These are phyloP conservation scores for Canariomyces notabilis DNA, from an alignment of 2,329 filamentous ascomycete genomes.

Conservation along the genomic window DNA sequence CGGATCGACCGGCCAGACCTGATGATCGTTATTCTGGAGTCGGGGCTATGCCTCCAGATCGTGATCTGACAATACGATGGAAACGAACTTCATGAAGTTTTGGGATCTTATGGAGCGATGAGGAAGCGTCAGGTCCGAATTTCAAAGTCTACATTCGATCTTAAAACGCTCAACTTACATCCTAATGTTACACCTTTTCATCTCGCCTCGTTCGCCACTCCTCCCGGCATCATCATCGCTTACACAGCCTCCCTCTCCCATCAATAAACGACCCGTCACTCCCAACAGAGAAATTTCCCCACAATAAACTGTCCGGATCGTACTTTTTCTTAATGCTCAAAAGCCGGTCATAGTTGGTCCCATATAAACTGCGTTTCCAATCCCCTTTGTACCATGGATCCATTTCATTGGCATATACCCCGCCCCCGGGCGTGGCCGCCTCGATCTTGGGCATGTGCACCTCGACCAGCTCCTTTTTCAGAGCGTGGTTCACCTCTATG, in stretches of 20 bases:
- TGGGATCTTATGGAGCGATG: too few relatives aligned
- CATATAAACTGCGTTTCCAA: constrained; percentile 34
- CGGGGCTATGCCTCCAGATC: too few relatives aligned
- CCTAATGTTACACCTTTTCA: too few relatives aligned
- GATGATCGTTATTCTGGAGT: too few relatives aligned
- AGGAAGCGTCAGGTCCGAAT: too few relatives aligned
- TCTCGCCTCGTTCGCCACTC: too few relatives aligned
- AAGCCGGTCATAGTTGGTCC: constrained; percentile 31
- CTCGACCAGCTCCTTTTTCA: neutral
- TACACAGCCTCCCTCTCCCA: constrained; percentile 36
- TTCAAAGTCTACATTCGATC: too few relatives aligned
- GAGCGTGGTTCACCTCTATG: neutral
- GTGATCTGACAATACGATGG: too few relatives aligned
- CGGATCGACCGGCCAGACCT: too few relatives aligned
- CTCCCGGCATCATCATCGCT: too few relatives aligned
- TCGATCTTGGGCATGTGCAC: neutral
- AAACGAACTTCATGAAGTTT: too few relatives aligned
- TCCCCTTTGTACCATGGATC: constrained; percentile 32
- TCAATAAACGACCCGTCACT: constrained; percentile 38
- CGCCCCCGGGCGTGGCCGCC: constrained; percentile 25
- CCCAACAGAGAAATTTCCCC: constrained; percentile 37
- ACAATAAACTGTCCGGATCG: constrained; percentile 36
- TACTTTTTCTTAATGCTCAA: constrained; percentile 38
- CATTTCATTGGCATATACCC: constrained; percentile 38
- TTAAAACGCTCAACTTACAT: too few relatives aligned